These are phyloP conservation scores for Ogataea corticis DNA, from an alignment of 805 yeast species.

Conservation along the genomic window DNA sequence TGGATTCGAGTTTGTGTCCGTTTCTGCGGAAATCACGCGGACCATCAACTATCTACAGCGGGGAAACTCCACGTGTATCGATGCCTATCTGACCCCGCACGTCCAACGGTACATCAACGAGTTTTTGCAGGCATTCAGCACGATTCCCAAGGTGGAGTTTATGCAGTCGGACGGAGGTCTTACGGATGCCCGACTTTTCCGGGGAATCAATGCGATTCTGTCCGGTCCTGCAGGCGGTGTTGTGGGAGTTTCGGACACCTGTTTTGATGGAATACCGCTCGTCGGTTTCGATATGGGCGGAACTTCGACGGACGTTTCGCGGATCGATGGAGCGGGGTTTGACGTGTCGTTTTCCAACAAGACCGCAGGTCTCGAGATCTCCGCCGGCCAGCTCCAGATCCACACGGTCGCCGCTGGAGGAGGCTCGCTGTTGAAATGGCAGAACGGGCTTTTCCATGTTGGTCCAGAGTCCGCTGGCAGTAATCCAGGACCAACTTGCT, in stretches of 20 bases:
- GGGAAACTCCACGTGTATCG: constrained; percentile 42
- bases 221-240: constrained; percentile 99
- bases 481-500: constrained; percentile 89
- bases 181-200: constrained; percentile 73
- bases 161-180: constrained; percentile 83
- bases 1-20: constrained; percentile 42
- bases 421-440: constrained; percentile 66
- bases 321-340: constrained; percentile 68
- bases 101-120: constrained; percentile 40
- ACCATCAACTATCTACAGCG: constrained; percentile 39
- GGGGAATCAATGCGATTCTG: constrained; percentile 82
- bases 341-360: constrained; percentile 78
- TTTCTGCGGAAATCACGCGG: constrained; percentile 38
- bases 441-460: constrained; percentile 74
- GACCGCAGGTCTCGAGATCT: constrained; percentile 81
- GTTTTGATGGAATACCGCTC: constrained; percentile 63
- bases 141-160: constrained; percentile 44
- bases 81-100: constrained; percentile 45
- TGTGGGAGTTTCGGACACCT: constrained; percentile 85
- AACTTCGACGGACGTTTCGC: constrained; percentile 80
- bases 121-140: constrained; percentile 34
- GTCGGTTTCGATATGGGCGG: constrained; percentile 91
- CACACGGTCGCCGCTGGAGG: constrained; percentile 88
- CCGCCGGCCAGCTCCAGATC: constrained; percentile 79
- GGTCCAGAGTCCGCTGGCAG: constrained; percentile 89